A percentile compares a stretch with the other conserved stretches of the same genome.
phyloP scores from a whole-genome alignment of 768 basidiomycete species.

The Collybiopsis luxurians region DNA sequence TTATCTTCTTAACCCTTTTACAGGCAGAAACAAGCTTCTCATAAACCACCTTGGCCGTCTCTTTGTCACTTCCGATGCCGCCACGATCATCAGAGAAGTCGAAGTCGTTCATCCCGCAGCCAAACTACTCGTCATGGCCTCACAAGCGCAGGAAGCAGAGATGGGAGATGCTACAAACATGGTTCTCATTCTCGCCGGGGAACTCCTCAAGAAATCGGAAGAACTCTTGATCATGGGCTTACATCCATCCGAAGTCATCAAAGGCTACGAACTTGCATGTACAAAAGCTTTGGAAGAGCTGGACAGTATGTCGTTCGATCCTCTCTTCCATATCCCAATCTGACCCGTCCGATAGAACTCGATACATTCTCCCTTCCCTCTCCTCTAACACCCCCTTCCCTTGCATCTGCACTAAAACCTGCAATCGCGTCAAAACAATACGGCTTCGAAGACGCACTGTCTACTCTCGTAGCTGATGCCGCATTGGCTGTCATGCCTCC shows the following conservation, averaged over 20 bases:
- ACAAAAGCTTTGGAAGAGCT: constrained; percentile 83
- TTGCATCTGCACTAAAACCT: constrained; percentile 78
- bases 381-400: constrained; percentile 67
- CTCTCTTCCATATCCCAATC: neutral
- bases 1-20: neutral
- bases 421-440: constrained; percentile 98
- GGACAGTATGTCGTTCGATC: constrained; percentile 62
- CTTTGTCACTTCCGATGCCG: constrained; percentile 98
- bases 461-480: constrained; percentile 88
- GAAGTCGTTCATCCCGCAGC: constrained; percentile 99
- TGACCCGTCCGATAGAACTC: constrained; percentile 47
- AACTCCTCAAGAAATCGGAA: constrained; percentile 92
- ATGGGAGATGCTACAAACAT: constrained; percentile 98
- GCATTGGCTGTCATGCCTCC: constrained; percentile 88
- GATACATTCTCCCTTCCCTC: constrained; percentile 66
- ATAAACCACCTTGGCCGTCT: constrained; percentile 96
- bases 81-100: constrained; percentile 96
- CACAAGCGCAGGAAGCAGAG: constrained; percentile 94
- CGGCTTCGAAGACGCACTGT: constrained; percentile 82
- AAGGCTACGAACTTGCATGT: constrained; percentile 92
- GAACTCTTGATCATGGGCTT: constrained; percentile 93
- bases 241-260: constrained; percentile 93
- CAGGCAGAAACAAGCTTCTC: constrained; percentile 94
- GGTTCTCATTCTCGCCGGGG: constrained; percentile 93
- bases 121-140: constrained; percentile 98